Base-by-base conservation (phyloP, 495 filamentous ascomycete species). In the Talaromyces ruber region DNA sequence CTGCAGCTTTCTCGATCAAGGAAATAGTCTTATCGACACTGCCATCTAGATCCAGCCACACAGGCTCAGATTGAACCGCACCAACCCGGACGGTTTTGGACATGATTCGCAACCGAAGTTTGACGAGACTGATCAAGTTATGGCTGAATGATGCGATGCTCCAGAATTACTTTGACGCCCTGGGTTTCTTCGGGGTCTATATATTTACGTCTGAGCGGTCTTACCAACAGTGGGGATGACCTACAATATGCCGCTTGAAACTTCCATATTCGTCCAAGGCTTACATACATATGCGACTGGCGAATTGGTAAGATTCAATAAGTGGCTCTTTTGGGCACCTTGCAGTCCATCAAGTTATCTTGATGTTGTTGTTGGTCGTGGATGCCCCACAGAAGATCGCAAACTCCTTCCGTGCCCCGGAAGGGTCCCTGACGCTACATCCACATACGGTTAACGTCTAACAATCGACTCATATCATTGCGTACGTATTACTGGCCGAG, bases 31-130 rank as follows among this genome's bases (percentile, higher is more conserved):
- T 76, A 39, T 71, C 62, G 37, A 74, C 67, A 12, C 62, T 62
- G 7, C 61, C 70, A 26, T 69, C 52, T 34, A 74, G 73, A 45
- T 76, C 66, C 43, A 74, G 56, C 68, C 65, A 74, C 5, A 47
- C 63, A 6, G 67, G 66, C 55, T 74, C 71, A 0, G 68, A 66
- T 37, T 71, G 64, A 11, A 66, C 56, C 12, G 63, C 55, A 7
- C 53, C 62, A 18, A 66, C 45, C 2, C 57, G 57, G n/a, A 59
- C 57, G 7, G 14, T 32, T 22, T 59, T 45, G 11, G 57, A 59
- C 57, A 53, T 53, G 18, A 53, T 53, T 25, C 12, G 22, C 50
- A 9, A 8, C n/a, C n/a, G 6, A n/a, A 47, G 6, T 47, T 22
- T 21, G 6, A 9, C 43, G 12, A 47, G 43, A 47, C 43, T 22